Evolutionary conservation across 176 grass and related monocot genomes (phyloP), one percentile per base, ranked within the genome.

Genomic region (Aechmea fasciata): DNA sequence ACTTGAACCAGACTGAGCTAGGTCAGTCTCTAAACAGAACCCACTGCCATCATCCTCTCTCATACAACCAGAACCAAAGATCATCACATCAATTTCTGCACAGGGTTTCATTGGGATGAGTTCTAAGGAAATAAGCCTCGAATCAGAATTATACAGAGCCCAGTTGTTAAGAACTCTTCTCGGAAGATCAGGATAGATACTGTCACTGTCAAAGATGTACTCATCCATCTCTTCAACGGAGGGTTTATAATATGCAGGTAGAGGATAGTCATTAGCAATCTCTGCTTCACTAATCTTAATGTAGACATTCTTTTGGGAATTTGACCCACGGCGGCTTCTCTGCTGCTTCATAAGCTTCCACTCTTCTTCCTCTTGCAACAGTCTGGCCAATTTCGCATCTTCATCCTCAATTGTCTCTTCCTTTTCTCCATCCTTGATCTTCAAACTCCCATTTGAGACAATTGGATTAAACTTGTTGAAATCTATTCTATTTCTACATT

Each of bases 221-320:
- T 99, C 95, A 84, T 99, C 95, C 87, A 93, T 99, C 88, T 99
- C 95, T 81, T 93, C 65, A 69, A 57, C 80, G 69, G 66, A 77
- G 2, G 95, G 89, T 77, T 90, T 90, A 80, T 99, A 99, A 73
- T 94, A 99, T 71, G 90, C 95, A 64, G 95, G 95, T 77, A 99
- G 71, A 52, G 95, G 95, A 69, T 99, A 99, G 55, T 94, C 90
- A 51, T 99, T 94, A 53, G 95, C 89, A 75, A 99, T 99, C 74
- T 99, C 95, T 77, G 83, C 71, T 81, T 99, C 95, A 80, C 90
- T 99, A 18, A 99, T 99, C 70, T 99, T 93, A 72, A 99, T 94
- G 63, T 99, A 99, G 47, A 99, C 49, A 65, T 99, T 97, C 77
- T 87, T 99, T 57, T 89, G 83, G 26, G 88, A 72, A 70, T 64